Base-by-base conservation (phyloP, 441 rosid genomes). In the Omphalea diandra region DNA sequence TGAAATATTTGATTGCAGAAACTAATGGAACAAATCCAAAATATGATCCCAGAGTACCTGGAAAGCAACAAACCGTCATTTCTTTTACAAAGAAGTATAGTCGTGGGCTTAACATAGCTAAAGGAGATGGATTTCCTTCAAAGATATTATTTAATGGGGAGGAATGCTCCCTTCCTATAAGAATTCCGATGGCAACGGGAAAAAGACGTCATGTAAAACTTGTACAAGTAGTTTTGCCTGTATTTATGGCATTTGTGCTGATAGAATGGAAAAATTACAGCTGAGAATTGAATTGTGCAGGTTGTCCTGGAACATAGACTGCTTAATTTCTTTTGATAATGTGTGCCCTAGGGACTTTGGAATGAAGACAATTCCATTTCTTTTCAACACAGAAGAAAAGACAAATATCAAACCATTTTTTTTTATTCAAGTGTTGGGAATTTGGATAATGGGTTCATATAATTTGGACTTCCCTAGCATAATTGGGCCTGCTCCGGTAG, bases 111-210 rank as follows among this genome's bases (percentile, higher is more conserved):
- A 80, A 86, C 2, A 82, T 91, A 46, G 77, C 70, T 35, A 77
- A 73, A 6, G 87, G 95, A 33, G 95, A 89, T 69, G 95, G 97
- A 38, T 91, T 85, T 61, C 93, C 97, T 0, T 67, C 86, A 26
- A 86, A 84, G 77, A 91, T 89, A 5, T 84, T 83, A 85, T 91
- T 91, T 82, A 91, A 91, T 26, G 97, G 97, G n/a, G 88, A 91
- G 64, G 91, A 91, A 41, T 91, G 97, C 69, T 77, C 97, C 6
- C 89, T 91, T 46, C 95, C 95, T 50, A 22, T 9, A 2, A 36
- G 46, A 38, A 20, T 60, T 38, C 65, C 65, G 0, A 60, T 10
- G 7, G 65, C 47, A 60, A 38, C n/a, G 5, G 46, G 10, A 15
- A 38, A 60, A 15, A 12, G 0, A 1, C 11, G 18, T 38, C 36